Percentiles rank a stretch among this genome's conserved stretches.
phyloP scores from a whole-genome alignment of 768 basidiomycete species.

The Tricholoma matsutake region DNA sequence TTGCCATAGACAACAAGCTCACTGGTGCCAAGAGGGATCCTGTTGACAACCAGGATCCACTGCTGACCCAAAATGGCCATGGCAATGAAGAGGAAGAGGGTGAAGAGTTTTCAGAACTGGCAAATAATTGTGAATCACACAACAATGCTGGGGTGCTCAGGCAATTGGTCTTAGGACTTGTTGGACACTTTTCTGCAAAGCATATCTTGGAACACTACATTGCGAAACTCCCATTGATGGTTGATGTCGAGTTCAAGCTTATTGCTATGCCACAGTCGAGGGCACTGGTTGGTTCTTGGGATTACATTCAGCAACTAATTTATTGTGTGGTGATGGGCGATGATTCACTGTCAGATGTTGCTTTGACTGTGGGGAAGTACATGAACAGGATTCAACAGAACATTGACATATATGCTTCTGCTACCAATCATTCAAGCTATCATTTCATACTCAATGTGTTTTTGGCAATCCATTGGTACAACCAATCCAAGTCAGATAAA shows the following conservation, averaged over 20 bases:
- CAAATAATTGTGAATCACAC: too few relatives aligned
- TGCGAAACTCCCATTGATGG: not conserved
- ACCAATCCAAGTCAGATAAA: not conserved
- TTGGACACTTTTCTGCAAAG: not conserved
- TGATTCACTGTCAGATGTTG: not conserved
- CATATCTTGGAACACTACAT: not conserved
- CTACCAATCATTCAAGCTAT: not conserved
- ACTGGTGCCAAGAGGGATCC: not conserved
- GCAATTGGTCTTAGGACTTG: not conserved
- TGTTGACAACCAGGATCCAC: not conserved
- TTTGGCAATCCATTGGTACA: not conserved
- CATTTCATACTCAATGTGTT: not conserved
- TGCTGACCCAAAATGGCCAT: not conserved
- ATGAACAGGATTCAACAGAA: not conserved
- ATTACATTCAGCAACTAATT: not conserved
- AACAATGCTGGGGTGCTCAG: not conserved
- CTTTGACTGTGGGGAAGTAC: not conserved
- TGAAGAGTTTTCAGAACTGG: not conserved
- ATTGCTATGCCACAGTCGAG: not conserved
- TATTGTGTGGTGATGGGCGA: not conserved
- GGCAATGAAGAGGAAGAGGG: not conserved
- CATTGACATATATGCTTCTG: not conserved
- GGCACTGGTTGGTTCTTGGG: not conserved
- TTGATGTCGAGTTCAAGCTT: not conserved
- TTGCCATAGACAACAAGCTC: not conserved